A percentile compares a stretch with the other conserved stretches of the same genome.
Conservation (phyloP, 768 basidiomycete genomes). For the Epithele typhae region DNA sequence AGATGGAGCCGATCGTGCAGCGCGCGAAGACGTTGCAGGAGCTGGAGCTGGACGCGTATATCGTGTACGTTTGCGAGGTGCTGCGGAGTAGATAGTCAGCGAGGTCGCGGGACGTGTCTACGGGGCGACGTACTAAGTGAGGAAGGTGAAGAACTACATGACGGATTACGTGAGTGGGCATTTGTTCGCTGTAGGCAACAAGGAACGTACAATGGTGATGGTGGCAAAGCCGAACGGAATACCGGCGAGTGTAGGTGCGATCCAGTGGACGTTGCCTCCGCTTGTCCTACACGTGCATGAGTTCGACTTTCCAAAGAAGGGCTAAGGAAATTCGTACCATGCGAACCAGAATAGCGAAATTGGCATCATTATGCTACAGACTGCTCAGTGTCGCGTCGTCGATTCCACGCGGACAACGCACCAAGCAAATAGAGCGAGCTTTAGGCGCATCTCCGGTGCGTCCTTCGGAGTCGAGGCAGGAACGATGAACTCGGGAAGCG, state of each 20-base stretch:
- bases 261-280: conserved; percentile 17
- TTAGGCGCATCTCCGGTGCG: conserved; percentile 13
- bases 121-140: conserved; percentile 15
- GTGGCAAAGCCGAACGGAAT: conserved; percentile 20
- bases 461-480: neutral
- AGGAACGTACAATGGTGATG: conserved; percentile 5
- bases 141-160: conserved; percentile 17
- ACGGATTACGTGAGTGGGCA: neutral
- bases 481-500: conserved; percentile 8
- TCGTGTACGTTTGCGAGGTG: conserved; percentile 14
- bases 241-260: conserved; percentile 19
- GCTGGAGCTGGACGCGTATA: conserved; percentile 18
- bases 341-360: conserved; percentile 23
- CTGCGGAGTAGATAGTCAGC: conserved; percentile 6
- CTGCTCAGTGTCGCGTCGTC: too few species aligned
- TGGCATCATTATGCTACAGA: conserved; percentile 12
- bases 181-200: neutral
- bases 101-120: neutral
- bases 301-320: neutral
- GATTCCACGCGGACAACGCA: too few species aligned
- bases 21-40: conserved; percentile 19
- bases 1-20: conserved; percentile 16
- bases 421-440: conserved; percentile 19
- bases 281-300: conserved; percentile 16
- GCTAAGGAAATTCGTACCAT: conserved; percentile 15